Evolutionary conservation across 179 eudicot genomes (phyloP).

Genomic region (Gypsophila paniculata): DNA sequence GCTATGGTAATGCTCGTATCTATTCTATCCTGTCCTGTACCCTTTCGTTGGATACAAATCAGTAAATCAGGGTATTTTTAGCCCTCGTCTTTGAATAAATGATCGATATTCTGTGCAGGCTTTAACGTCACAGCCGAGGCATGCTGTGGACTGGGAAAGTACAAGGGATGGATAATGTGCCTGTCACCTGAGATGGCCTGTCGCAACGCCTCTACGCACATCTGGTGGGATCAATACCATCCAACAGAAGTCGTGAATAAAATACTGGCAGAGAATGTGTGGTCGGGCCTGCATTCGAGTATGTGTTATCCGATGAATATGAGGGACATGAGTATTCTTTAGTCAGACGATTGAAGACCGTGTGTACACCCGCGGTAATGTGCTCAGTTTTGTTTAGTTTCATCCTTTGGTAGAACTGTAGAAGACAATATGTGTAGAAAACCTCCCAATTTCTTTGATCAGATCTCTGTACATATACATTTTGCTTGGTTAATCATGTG

Average conservation of each 20-base stretch:
- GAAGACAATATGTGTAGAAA: too few relatives aligned
- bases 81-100: not conserved
- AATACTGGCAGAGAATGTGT: slow-evolving; percentile 75
- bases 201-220: slow-evolving; percentile 57
- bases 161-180: slow-evolving; percentile 74
- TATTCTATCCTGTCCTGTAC: not conserved
- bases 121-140: slow-evolving; percentile 56
- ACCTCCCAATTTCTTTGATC: not conserved
- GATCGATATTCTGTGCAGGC: slow-evolving; percentile 33
- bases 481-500: too few relatives aligned
- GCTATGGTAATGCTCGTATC: slow-evolving; percentile 42
- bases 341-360: not conserved
- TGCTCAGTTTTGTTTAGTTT: not conserved
- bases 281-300: slow-evolving; percentile 65
- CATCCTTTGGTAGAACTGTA: too few relatives aligned
- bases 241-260: slow-evolving; percentile 76
- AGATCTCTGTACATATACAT: too few relatives aligned
- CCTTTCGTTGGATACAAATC: too few relatives aligned
- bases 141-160: slow-evolving; percentile 78
- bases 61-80: too few relatives aligned
- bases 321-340: slow-evolving; percentile 43
- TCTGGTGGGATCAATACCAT: slow-evolving; percentile 98
- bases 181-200: slow-evolving; percentile 80
- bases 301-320: slow-evolving; percentile 82
- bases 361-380: not conserved